Percentiles rank a stretch among this genome's conserved stretches.
phyloP scores from a whole-genome alignment of 1,284 basidiomycete species.

The Sphagnurus paluster region DNA sequence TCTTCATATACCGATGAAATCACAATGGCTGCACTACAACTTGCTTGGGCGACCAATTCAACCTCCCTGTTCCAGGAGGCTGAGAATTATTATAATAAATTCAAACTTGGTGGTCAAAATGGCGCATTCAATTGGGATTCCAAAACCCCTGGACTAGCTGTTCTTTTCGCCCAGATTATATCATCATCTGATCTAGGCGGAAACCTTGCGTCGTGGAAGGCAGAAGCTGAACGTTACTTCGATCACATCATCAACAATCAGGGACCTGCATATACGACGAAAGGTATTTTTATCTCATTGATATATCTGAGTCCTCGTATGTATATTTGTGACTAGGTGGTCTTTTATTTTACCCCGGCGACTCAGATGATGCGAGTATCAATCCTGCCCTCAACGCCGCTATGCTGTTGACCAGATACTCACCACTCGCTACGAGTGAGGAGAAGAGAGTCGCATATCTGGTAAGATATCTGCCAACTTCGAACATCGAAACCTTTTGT shows the following conservation, averaged over 20 bases:
- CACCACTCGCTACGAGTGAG: constrained; percentile 65
- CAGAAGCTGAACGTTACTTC: constrained; percentile 74
- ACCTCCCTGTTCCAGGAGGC: constrained; percentile 67
- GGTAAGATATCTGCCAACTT: constrained; percentile 32
- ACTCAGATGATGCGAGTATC: constrained; percentile 76
- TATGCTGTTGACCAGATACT: constrained; percentile 78
- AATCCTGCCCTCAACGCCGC: constrained; percentile 88
- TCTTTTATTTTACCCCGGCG: constrained; percentile 76
- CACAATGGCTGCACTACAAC: constrained; percentile 72
- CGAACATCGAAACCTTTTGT: constrained; percentile 1
- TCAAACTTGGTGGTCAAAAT: constrained; percentile 51
- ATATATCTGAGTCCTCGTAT: constrained; percentile 6
- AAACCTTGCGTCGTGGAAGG: constrained; percentile 68
- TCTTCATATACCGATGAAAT: constrained; percentile 72
- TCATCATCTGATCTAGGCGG: constrained; percentile 47
- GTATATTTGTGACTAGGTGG: constrained; percentile 52
- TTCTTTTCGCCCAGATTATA: constrained; percentile 74
- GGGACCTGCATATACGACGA: constrained; percentile 46
- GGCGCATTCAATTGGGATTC: constrained; percentile 89
- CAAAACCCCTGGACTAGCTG: constrained; percentile 72
- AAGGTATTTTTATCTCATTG: constrained; percentile 23
- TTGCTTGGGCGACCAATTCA: constrained; percentile 72
- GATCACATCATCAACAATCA: constrained; percentile 67
- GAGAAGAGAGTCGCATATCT: constrained; percentile 63
- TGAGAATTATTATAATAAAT: constrained; percentile 59